phyloP scores from a whole-genome alignment of 495 filamentous ascomycete genomes.

The Aspergillus panamensis region DNA sequence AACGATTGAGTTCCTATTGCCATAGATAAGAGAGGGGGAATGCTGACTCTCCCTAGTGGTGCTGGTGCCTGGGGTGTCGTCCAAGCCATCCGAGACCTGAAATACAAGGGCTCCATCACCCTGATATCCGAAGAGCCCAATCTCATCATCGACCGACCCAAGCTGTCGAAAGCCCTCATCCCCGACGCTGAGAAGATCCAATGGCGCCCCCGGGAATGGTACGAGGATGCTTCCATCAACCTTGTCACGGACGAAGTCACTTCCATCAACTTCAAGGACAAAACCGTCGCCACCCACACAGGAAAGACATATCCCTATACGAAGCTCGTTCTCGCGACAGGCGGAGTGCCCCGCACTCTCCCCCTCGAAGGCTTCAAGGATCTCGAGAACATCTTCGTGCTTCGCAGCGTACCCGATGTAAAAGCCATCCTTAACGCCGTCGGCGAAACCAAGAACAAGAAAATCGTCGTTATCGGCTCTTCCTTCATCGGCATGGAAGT shows the following conservation, averaged over 20 bases:
- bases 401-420: slow-evolving; percentile 71
- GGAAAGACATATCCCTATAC: slow-evolving; percentile 71
- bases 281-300: slow-evolving; percentile 66
- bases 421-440: slow-evolving; percentile 72
- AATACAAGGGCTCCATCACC: slow-evolving; percentile 77
- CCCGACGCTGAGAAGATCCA: slow-evolving; percentile 75
- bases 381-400: slow-evolving; percentile 77
- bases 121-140: slow-evolving; percentile 82
- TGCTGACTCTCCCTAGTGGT: slow-evolving; percentile 46
- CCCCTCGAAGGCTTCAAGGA: slow-evolving; percentile 84
- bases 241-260: slow-evolving; percentile 71
- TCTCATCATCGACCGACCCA: slow-evolving; percentile 85
- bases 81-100: slow-evolving; percentile 75
- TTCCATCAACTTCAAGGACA: slow-evolving; percentile 68
- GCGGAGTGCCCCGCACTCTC: slow-evolving; percentile 72
- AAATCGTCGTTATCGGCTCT: slow-evolving; percentile 85
- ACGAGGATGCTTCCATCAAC: slow-evolving; percentile 68
- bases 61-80: slow-evolving; percentile 75
- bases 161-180: slow-evolving; percentile 91
- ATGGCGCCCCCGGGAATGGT: slow-evolving; percentile 72
- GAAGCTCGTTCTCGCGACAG: slow-evolving; percentile 86
- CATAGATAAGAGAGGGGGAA: neutral
- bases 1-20: neutral
- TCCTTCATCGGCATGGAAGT: slow-evolving; percentile 98
- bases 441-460: slow-evolving; percentile 76